Evolutionary conservation across 192 early-diverging fungal genomes (phyloP), one percentile per base, ranked within the genome.

Genomic region (Podila epicladia): DNA sequence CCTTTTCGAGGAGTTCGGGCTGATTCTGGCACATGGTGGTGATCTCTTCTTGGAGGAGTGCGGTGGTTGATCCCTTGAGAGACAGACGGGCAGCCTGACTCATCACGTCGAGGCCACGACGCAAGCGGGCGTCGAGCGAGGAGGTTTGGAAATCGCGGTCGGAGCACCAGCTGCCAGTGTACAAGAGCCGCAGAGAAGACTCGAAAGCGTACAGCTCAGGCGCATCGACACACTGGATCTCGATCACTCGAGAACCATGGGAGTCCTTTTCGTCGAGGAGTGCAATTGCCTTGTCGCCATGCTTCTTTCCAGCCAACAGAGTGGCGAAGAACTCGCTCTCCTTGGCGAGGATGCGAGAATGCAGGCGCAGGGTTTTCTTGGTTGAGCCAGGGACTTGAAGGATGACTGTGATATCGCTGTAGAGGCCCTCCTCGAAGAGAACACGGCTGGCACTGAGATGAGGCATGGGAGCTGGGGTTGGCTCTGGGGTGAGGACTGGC

Each of bases 41-140:
- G 65, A 79, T 68, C 55, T 79, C 76, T 28, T 79, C 76, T 55
- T 79, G 76, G 7, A 79, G 65, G 35, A 79, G 31, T 6, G 76
- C 76, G 1, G 61, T 67, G 9, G 76, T 79, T 0, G 76, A 38
- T 7, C 76, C 70, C 26, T 51, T 79, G 65, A 79, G 70, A 11
- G 65, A 29, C 20, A 79, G 22, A 0, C 76, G 63, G 1, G 37
- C 48, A 38, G 76, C 76, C 24, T 72, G 65, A 11, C 51, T 64
- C 76, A 79, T 72, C 13, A 79, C 76, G 51, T 79, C 76, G 69
- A 79, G 59, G 1, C 76, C 76, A 58, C 76, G 76, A 20, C 76
- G 69, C 19, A 79, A 62, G 15, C 76, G 76, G 22, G 76, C 65
- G 64, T 79, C 70, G 31, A 79, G 62, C 32, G 76, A 62, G 38